Evolutionary conservation across 169 alveolate species (phyloP).

Genomic region (Plasmodium vinckei): DNA sequence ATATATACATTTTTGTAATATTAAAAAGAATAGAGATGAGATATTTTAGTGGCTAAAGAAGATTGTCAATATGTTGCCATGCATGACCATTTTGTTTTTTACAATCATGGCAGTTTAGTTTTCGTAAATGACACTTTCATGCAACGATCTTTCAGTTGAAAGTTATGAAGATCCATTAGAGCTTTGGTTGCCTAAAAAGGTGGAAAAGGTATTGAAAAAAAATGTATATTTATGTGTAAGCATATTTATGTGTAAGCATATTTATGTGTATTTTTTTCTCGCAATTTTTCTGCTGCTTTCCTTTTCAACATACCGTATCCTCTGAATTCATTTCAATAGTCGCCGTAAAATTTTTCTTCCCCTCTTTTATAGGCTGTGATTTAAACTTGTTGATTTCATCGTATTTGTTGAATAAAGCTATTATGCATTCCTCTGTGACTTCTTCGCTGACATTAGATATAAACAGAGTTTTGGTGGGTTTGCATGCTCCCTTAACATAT

Average conservation of each 20-base stretch:
- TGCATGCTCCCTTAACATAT: constrained; percentile 82
- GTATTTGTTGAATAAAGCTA: constrained; percentile 56
- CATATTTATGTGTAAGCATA: background rate
- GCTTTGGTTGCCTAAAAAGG: constrained; percentile 79
- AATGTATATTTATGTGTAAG: background rate
- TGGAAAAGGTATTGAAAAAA: background rate
- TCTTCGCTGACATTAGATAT: constrained; percentile 79
- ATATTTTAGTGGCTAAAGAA: no score
- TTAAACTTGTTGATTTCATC: constrained; percentile 75
- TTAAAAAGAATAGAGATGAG: no score
- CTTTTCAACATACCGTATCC: constrained; percentile 29
- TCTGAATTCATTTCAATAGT: constrained; percentile 61
- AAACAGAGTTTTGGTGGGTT: constrained; percentile 80
- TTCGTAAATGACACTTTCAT: constrained; percentile 83
- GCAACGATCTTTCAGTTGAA: constrained; percentile 74
- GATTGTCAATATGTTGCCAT: background rate
- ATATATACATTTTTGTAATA: no score
- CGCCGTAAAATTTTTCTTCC: constrained; percentile 37
- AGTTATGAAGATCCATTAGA: constrained; percentile 81
- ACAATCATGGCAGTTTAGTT: constrained; percentile 21
- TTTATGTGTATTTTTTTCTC: background rate
- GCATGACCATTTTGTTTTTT: background rate
- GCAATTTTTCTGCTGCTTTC: constrained; percentile 4
- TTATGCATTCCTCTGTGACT: constrained; percentile 78
- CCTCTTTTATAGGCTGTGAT: constrained; percentile 60